A percentile compares a stretch with the other conserved stretches of the same genome.
phyloP scores from a whole-genome alignment of 2,329 filamentous ascomycete genomes.

The Phyllosticta citrichinensis region DNA sequence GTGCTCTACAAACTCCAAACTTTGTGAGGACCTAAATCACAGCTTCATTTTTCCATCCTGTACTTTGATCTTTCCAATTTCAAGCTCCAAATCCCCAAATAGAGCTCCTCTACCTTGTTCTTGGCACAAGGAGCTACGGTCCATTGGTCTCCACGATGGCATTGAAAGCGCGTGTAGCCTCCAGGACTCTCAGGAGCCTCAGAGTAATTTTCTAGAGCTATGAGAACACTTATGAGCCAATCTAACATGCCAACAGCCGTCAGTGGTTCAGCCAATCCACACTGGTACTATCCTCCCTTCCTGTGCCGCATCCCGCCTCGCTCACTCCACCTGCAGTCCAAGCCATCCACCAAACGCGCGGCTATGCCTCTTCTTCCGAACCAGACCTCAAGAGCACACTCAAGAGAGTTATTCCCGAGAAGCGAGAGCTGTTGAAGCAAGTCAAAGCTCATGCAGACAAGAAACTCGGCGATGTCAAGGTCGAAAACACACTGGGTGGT shows the following conservation, averaged over 20 bases:
- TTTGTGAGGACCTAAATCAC: background rate
- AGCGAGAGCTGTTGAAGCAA: slow-evolving; percentile 86
- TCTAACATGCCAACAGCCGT: slow-evolving; percentile 18
- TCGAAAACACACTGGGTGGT: slow-evolving; percentile 87
- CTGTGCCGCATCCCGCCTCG: slow-evolving; percentile 3
- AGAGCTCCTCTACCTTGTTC: background rate
- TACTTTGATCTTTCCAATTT: background rate
- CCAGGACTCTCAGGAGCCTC: slow-evolving; percentile 52
- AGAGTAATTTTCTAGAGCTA: slow-evolving; percentile 41
- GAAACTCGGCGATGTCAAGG: slow-evolving; percentile 82
- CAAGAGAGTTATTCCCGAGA: slow-evolving; percentile 74
- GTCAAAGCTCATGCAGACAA: slow-evolving; percentile 79
- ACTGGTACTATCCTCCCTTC: slow-evolving; percentile 22
- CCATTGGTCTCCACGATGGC: slow-evolving; percentile 44
- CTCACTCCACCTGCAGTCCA: slow-evolving; percentile 21
- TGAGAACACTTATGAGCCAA: too few relatives aligned
- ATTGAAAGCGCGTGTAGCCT: slow-evolving; percentile 51
- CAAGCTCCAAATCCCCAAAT: background rate
- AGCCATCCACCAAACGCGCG: slow-evolving; percentile 31
- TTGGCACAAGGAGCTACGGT: background rate
- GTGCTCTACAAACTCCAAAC: background rate
- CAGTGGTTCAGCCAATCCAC: slow-evolving; percentile 21
- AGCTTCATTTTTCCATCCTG: background rate
- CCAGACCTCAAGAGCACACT: slow-evolving; percentile 84
- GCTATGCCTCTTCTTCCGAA: slow-evolving; percentile 67